Evolutionary conservation across 495 filamentous ascomycete species (phyloP).

Genomic region (Penicillium soppii): DNA sequence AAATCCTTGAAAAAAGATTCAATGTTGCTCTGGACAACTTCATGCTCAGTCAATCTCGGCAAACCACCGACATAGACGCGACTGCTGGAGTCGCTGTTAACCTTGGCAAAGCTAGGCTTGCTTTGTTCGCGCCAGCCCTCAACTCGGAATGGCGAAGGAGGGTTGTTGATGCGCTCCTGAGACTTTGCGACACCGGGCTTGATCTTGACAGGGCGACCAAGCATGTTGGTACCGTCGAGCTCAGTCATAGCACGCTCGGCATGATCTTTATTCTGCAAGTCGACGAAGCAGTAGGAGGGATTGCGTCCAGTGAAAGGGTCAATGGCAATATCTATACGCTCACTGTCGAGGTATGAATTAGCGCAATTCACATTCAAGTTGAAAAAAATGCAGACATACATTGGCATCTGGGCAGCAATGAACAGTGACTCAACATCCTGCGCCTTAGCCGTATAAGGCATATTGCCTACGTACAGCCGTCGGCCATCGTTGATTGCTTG

Average conservation of each 20-base stretch:
- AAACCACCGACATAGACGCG: slow-evolving; percentile 65
- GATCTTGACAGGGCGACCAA: slow-evolving; percentile 58
- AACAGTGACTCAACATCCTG: slow-evolving; percentile 62
- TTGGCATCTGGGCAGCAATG: slow-evolving; percentile 40
- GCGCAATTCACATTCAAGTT: slow-evolving; percentile 2
- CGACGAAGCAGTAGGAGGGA: slow-evolving; percentile 71
- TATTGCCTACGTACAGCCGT: slow-evolving; percentile 65
- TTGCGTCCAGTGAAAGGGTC: slow-evolving; percentile 68
- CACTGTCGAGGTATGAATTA: slow-evolving; percentile 40
- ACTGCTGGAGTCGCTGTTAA: slow-evolving; percentile 43
- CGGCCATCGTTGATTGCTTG: slow-evolving; percentile 44
- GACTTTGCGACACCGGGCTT: slow-evolving; percentile 56
- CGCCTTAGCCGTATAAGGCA: slow-evolving; percentile 62
- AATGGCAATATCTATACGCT: slow-evolving; percentile 64
- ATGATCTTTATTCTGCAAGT: slow-evolving; percentile 54
- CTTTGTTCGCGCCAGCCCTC: slow-evolving; percentile 41
- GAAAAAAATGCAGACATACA: slow-evolving; percentile 30
- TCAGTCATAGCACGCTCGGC: slow-evolving; percentile 56
- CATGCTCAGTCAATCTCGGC: slow-evolving; percentile 56
- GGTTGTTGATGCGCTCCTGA: slow-evolving; percentile 16
- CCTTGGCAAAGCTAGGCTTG: slow-evolving; percentile 15
- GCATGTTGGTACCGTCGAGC: slow-evolving; percentile 51
- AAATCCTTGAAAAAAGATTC: slow-evolving; percentile 59
- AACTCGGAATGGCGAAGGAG: slow-evolving; percentile 25
- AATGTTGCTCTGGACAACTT: slow-evolving; percentile 51